phyloP scores from a whole-genome alignment of 805 yeast genomes.

The Kazachstania taianensis region DNA sequence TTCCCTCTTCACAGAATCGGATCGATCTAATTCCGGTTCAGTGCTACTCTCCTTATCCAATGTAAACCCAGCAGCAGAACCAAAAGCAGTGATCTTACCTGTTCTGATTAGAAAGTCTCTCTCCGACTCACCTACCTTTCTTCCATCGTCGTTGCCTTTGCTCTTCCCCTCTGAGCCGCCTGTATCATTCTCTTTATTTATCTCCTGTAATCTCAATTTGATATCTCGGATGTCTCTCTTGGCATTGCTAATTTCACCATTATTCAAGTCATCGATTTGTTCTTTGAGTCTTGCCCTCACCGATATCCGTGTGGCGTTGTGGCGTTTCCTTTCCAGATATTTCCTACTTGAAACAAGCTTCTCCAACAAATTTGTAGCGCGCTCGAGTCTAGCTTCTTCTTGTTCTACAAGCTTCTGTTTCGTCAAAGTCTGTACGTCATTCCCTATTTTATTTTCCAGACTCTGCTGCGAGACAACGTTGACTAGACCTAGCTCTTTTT shows the following conservation, averaged over 20 bases:
- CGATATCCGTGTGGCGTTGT: conserved; percentile 53
- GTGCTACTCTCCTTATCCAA: conserved; percentile 5
- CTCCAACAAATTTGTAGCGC: conserved; percentile 42
- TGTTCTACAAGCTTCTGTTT: conserved; percentile 55
- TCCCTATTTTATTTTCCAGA: conserved; percentile 64
- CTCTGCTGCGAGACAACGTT: conserved; percentile 68
- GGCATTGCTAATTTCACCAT: conserved; percentile 43
- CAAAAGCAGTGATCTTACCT: conserved; percentile 92
- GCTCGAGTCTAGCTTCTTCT: conserved; percentile 66
- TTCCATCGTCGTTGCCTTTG: conserved; percentile 28
- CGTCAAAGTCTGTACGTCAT: conserved; percentile 55
- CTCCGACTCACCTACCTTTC: conserved; percentile 63
- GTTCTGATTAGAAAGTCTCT: conserved; percentile 75
- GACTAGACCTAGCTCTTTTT: conserved; percentile 37
- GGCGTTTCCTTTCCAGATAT: conserved; percentile 38
- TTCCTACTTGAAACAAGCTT: conserved; percentile 37
- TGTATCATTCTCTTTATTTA: conserved; percentile 12
- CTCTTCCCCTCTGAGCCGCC: too few relatives aligned
- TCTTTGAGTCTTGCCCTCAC: conserved; percentile 43
- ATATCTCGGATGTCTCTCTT: conserved; percentile 56
- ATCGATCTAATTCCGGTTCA: neutral
- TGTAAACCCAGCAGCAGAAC: conserved; percentile 50
- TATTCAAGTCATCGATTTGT: conserved; percentile 44
- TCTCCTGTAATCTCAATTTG: conserved; percentile 33
- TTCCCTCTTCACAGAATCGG: conserved; percentile 5